Percentiles rank a stretch among this genome's conserved stretches.
These are phyloP conservation scores for Corylus avellana DNA, from an alignment of 306 rosid species.

Conservation along the genomic window DNA sequence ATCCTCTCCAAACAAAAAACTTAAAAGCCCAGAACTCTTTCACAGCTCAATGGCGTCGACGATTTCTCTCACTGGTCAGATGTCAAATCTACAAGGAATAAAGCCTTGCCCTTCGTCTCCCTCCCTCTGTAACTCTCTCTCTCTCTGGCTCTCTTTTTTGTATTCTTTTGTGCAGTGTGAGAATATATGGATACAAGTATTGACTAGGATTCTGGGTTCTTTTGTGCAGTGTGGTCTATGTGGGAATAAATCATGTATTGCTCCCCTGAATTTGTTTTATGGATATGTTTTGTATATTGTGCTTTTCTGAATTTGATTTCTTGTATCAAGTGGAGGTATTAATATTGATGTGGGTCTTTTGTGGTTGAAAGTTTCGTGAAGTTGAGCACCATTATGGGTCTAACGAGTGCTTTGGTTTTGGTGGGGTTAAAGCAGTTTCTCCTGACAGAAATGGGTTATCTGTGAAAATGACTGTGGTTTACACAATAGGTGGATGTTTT, in stretches of 20 bases:
- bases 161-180: conserved; percentile 1
- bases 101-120: conserved; percentile 35
- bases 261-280: not conserved
- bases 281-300: not conserved
- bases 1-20: not conserved
- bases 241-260: not conserved
- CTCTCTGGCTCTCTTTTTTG: conserved; percentile 13
- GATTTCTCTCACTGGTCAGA: conserved; percentile 48
- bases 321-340: not conserved
- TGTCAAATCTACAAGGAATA: conserved; percentile 39
- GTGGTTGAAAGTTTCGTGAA: not conserved
- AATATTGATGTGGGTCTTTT: not conserved
- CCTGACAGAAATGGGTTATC: not conserved
- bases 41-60: conserved; percentile 56
- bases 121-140: conserved; percentile 39
- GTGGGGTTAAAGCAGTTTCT: not conserved
- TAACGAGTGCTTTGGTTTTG: not conserved
- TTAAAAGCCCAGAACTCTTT: not conserved
- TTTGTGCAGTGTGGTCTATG: not conserved
- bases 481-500: not conserved
- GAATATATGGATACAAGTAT: not conserved
- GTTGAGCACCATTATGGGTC: not conserved
- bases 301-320: not conserved
- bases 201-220: not conserved
- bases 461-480: not conserved